Conservation (phyloP, 768 basidiomycete genomes). For the Boletus vinaceobasis region DNA sequence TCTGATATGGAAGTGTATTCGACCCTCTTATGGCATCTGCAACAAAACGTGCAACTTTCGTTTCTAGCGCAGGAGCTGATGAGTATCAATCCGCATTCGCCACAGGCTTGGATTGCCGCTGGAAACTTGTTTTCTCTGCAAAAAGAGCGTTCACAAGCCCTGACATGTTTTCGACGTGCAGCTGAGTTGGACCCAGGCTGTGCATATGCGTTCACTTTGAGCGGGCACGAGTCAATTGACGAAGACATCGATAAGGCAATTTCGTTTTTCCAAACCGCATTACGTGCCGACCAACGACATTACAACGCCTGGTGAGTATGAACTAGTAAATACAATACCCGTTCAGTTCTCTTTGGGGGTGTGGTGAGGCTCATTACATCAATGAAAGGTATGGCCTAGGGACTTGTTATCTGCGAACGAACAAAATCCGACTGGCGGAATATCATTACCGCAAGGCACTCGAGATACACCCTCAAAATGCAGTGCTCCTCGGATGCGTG, state of each 20-base stretch:
- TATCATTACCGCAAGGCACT: constrained; percentile 94
- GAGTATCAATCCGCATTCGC: constrained; percentile 73
- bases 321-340: neutral
- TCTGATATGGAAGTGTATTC: constrained; percentile 96
- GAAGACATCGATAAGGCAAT: constrained; percentile 93
- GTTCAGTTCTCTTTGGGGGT: neutral
- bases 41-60: constrained; percentile 78
- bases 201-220: constrained; percentile 94
- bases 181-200: constrained; percentile 84
- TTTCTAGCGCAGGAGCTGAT: constrained; percentile 92
- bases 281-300: constrained; percentile 88
- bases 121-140: constrained; percentile 95
- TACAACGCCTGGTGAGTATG: constrained; percentile 94
- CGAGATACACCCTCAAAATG: constrained; percentile 91
- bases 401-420: constrained; percentile 92
- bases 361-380: constrained; percentile 23
- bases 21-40: constrained; percentile 93
- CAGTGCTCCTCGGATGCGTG: constrained; percentile 93
- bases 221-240: constrained; percentile 95
- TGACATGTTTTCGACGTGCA: constrained; percentile 92
- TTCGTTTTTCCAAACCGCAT: constrained; percentile 86
- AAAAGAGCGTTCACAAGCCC: constrained; percentile 88
- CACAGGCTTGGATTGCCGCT: constrained; percentile 94
- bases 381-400: constrained; percentile 92
- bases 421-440: constrained; percentile 89